Percentiles rank a stretch among this genome's conserved stretches.
Evolutionary conservation across 2,329 filamentous ascomycete species (phyloP).

Genomic region (Purpureocillium lavendulum): DNA sequence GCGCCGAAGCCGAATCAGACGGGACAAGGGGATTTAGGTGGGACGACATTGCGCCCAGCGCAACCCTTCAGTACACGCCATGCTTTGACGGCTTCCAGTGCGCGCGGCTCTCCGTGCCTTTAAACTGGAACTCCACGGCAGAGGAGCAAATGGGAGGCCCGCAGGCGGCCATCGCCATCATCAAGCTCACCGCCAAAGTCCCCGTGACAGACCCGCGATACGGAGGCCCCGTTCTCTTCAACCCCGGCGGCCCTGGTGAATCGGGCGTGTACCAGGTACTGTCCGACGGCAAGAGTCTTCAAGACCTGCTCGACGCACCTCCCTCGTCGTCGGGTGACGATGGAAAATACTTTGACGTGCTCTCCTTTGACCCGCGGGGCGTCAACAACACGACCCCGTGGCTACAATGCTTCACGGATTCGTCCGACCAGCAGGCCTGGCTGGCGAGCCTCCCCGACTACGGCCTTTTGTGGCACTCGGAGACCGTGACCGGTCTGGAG

Average conservation of each 20-base stretch:
- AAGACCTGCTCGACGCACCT: slow-evolving; percentile 4
- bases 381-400: slow-evolving; percentile 28
- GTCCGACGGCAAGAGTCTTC: slow-evolving; percentile 6
- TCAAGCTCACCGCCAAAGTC: slow-evolving; percentile 9
- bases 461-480: slow-evolving; percentile 4
- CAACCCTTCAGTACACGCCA: slow-evolving; percentile 1
- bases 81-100: slow-evolving; percentile 7
- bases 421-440: slow-evolving; percentile 8
- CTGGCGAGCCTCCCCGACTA: slow-evolving; percentile 8
- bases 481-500: slow-evolving; percentile 10
- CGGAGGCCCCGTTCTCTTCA: slow-evolving; percentile 8
- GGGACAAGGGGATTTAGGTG: neutral
- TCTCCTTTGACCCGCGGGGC: slow-evolving; percentile 31
- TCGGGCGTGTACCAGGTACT: slow-evolving; percentile 8
- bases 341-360: slow-evolving; percentile 25
- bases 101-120: slow-evolving; percentile 7
- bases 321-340: neutral
- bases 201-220: slow-evolving; percentile 8
- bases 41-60: slow-evolving; percentile 3
- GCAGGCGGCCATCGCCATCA: slow-evolving; percentile 6
- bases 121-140: slow-evolving; percentile 8
- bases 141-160: slow-evolving; percentile 1
- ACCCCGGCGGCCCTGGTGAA: slow-evolving; percentile 9
- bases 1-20: no score
- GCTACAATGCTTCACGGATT: slow-evolving; percentile 4